These are phyloP conservation scores for Teunomyces funiuensis DNA, from an alignment of 805 yeast genomes.

Conservation along the genomic window DNA sequence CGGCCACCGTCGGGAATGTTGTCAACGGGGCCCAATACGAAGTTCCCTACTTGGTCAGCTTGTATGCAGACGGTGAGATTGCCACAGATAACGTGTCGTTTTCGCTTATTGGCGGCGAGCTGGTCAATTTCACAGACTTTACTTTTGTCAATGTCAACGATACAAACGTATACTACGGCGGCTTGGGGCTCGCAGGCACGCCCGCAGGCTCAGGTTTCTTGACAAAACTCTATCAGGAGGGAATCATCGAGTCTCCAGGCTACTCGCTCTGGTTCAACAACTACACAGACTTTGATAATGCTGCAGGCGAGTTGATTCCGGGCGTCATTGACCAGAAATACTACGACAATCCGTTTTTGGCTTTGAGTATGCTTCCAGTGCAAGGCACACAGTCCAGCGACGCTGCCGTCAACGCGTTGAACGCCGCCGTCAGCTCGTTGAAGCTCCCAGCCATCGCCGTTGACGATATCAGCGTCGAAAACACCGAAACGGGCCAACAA, in stretches of 20 bases:
- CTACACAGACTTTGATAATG: slow-evolving; percentile 9
- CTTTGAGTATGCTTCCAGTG: slow-evolving; percentile 46
- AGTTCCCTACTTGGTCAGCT: slow-evolving; percentile 30
- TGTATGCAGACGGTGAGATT: slow-evolving; percentile 28
- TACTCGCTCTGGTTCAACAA: slow-evolving; percentile 35
- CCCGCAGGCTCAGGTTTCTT: slow-evolving; percentile 31
- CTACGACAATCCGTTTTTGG: slow-evolving; percentile 46
- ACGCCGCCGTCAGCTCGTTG: slow-evolving; percentile 11
- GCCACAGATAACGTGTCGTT: slow-evolving; percentile 25
- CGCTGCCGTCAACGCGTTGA: background rate
- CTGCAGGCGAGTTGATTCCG: slow-evolving; percentile 43
- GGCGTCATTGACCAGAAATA: slow-evolving; percentile 58
- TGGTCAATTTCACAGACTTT: slow-evolving; percentile 18
- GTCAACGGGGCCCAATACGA: slow-evolving; percentile 15
- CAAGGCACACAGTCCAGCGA: slow-evolving; percentile 20
- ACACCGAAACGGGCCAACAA: slow-evolving; percentile 36
- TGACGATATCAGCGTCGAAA: slow-evolving; percentile 22
- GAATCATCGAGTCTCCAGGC: slow-evolving; percentile 27
- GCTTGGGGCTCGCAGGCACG: slow-evolving; percentile 32
- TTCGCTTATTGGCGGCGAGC: slow-evolving; percentile 10
- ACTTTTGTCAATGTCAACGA: slow-evolving; percentile 28
- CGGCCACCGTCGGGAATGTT: slow-evolving; percentile 11
- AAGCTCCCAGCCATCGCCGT: slow-evolving; percentile 32
- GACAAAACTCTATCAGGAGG: slow-evolving; percentile 16
- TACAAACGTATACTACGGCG: slow-evolving; percentile 28